Conservation (phyloP, 2,329 filamentous ascomycete genomes). For the Fusarium sp. region DNA sequence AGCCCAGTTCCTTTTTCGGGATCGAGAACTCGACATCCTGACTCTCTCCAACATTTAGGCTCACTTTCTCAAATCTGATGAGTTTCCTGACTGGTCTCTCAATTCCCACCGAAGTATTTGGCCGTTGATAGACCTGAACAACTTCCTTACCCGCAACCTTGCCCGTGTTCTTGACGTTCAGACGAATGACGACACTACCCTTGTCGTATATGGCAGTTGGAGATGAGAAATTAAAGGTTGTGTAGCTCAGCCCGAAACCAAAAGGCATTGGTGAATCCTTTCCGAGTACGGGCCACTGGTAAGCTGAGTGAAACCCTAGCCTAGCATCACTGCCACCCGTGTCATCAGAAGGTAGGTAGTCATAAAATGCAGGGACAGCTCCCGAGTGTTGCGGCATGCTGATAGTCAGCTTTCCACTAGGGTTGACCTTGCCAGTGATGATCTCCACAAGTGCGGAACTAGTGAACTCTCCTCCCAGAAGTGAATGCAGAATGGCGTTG, state of each 20-base stretch:
- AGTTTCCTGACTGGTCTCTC: slow-evolving; percentile 69
- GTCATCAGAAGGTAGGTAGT: slow-evolving; percentile 74
- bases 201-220: slow-evolving; percentile 49
- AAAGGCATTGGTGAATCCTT: slow-evolving; percentile 54
- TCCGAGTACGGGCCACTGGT: slow-evolving; percentile 53
- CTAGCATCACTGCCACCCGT: slow-evolving; percentile 70
- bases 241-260: slow-evolving; percentile 77
- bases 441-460: slow-evolving; percentile 75
- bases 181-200: slow-evolving; percentile 61
- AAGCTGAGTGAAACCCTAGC: slow-evolving; percentile 64
- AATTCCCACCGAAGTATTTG: slow-evolving; percentile 64
- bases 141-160: slow-evolving; percentile 63
- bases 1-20: slow-evolving; percentile 49
- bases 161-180: slow-evolving; percentile 72
- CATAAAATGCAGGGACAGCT: slow-evolving; percentile 74
- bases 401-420: slow-evolving; percentile 59
- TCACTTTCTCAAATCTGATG: slow-evolving; percentile 73
- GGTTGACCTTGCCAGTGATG: slow-evolving; percentile 74
- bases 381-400: slow-evolving; percentile 63
- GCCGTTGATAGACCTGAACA: slow-evolving; percentile 66
- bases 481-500: slow-evolving; percentile 72
- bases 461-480: slow-evolving; percentile 75
- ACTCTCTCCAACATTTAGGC: slow-evolving; percentile 68
- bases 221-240: slow-evolving; percentile 69
- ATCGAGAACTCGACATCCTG: slow-evolving; percentile 53